Base-by-base conservation (phyloP, 78 protist genomes). In the Bigelowiella natans region DNA sequence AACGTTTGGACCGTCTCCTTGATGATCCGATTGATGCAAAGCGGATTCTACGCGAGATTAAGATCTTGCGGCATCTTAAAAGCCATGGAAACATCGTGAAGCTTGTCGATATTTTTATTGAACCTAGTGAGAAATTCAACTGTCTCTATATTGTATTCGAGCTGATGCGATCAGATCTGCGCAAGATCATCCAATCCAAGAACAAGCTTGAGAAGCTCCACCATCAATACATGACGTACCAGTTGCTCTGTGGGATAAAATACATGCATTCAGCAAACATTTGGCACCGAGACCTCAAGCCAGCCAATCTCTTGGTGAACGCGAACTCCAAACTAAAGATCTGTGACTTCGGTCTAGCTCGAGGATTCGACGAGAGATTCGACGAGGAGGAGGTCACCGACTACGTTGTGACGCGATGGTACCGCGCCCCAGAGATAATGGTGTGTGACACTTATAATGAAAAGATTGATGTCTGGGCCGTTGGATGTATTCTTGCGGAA, bases 341-440 rank as follows among this genome's bases (percentile, higher is more conserved):
- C 29, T 83, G 86, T 11, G 86, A 83, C 29, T 83, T 83, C 31
- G 86, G 86, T 2, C 11, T 83, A 2, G 28, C 86, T 83, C 86
- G 86, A 28, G 86, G 86, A 31, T 2, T 83, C 3, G 38, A 83
- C 3, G 34, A 18, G 11, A 18, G n/a, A n/a, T n/a, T n/a, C n/a
- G 73, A 51, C 73, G 18, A 51, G 34, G 7, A 2, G 11, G 39
- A 83, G 3, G 38, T 83, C 86, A 87, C 89, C 11, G 31, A 38
- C 37, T 87, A 89, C 38, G 91, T 89, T 28, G 91, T 89, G 28
- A 95, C 96, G n/a, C 88, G 96, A 1, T 95, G 96, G 96, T 95
- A 93, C 90, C 94, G 95, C 40, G 95, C 96, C 28, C 96, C 96
- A 7, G 96, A 95, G 90, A 88, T 93, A 7, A 86, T 95, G n/a